Base-by-base conservation (phyloP, 345 rosid species). In the Cardamine chenopodiifolia region DNA sequence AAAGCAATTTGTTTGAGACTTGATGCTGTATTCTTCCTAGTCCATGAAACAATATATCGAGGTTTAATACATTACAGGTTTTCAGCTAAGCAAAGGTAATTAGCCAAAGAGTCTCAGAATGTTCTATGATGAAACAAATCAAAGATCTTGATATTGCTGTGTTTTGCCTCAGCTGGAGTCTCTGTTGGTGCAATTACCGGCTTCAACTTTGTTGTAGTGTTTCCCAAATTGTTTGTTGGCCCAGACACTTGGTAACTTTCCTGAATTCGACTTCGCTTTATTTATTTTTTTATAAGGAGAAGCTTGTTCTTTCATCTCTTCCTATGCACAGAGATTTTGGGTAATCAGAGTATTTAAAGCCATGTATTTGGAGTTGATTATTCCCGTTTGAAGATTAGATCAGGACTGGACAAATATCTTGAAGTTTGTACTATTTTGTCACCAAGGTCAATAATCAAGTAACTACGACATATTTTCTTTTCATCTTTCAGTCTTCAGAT, bases 1-100 rank as follows among this genome's bases (percentile, higher is more conserved):
- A 28, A 15, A 26, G 67, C 14, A 37, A 37, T 3, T 17, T 26
- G 18, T 12, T 23, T 7, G 19, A 50, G 50, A 34, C 5, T 39
- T 53, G 7, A 10, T 55, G 6, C 3, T 0, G 2, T 55, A 11
- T 55, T 40, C 39, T 26, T 28, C 62, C 22, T 68, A 55, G 18
- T 55, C 29, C 20, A 3, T 68, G 19, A 55, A 55, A 19, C 40
- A 56, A 15, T 25, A 22, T 15, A 10, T 58, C 0, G 4, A 47
- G 19, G 40, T 26, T n/a, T n/a, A n/a, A n/a, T n/a, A n/a, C n/a
- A n/a, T 64, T 44, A 57, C 71, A 73, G 77, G 70, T 54, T 54
- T 22, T 29, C 48, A 54, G 20, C 65, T 7, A 32, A 54, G 48
- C 20, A n/a, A 44, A 55, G 8, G 71, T 54, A 42, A 40, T 52